Conservation (phyloP, 1,284 basidiomycete genomes). For the Sporisorium iseilematis-ciliati region DNA sequence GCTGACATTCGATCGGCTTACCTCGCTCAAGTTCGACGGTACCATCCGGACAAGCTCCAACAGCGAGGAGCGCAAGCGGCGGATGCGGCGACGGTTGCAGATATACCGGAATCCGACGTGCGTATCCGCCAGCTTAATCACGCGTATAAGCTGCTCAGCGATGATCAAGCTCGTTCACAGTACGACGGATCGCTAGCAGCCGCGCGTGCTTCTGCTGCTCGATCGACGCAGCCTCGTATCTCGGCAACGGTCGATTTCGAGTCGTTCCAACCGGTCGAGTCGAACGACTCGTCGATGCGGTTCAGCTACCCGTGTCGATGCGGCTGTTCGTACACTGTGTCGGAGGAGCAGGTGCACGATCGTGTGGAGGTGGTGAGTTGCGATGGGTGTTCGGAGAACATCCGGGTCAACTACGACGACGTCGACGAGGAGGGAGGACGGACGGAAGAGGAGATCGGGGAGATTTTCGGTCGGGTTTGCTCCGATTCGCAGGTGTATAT, state of each 20-base stretch:
- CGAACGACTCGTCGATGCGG: neutral
- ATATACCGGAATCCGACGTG: slow-evolving; percentile 18
- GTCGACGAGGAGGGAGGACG: slow-evolving; percentile 7
- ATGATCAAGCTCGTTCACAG: slow-evolving; percentile 15
- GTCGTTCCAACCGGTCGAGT: slow-evolving; percentile 24
- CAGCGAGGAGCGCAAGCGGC: slow-evolving; percentile 17
- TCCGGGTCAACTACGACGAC: slow-evolving; percentile 36
- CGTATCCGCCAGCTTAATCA: slow-evolving; percentile 43
- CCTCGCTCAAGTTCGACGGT: slow-evolving; percentile 33
- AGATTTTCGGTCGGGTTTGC: slow-evolving; percentile 32
- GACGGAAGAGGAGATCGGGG: slow-evolving; percentile 13
- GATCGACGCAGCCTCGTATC: slow-evolving; percentile 21
- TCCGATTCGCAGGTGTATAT: slow-evolving; percentile 53
- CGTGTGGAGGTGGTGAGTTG: slow-evolving; percentile 35
- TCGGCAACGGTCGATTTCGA: slow-evolving; percentile 41
- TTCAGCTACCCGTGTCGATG: slow-evolving; percentile 42
- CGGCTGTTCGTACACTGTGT: slow-evolving; percentile 27
- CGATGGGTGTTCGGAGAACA: slow-evolving; percentile 43
- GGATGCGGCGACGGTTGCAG: slow-evolving; percentile 11
- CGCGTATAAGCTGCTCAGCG: slow-evolving; percentile 41
- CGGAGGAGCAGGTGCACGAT: slow-evolving; percentile 27
- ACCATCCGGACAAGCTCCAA: slow-evolving; percentile 52
- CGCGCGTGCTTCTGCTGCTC: slow-evolving; percentile 2
- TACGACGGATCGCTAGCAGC: slow-evolving; percentile 37
- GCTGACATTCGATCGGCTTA: slow-evolving; percentile 46